Evolutionary conservation across 2,329 filamentous ascomycete species (phyloP).

Genomic region (Lachnellula suecica): DNA sequence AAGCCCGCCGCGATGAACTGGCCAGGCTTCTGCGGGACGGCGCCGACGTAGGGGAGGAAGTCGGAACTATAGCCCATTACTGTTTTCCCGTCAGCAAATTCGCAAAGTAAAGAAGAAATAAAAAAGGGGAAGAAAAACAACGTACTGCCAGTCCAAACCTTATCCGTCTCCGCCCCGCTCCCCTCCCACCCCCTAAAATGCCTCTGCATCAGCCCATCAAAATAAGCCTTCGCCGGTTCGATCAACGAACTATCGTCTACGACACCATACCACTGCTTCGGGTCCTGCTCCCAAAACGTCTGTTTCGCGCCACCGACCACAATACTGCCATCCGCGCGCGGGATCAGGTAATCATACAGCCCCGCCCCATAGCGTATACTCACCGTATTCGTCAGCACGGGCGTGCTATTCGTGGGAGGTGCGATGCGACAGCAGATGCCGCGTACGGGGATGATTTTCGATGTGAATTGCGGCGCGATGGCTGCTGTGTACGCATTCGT

Average conservation of each 20-base stretch:
- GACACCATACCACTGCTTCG: conserved; percentile 44
- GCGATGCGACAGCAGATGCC: conserved; percentile 33
- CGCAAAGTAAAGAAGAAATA: not conserved
- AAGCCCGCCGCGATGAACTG: conserved; percentile 49
- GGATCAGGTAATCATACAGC: conserved; percentile 53
- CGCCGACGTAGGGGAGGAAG: conserved; percentile 43
- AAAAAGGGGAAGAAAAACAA: not conserved
- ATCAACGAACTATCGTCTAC: conserved; percentile 46
- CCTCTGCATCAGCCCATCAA: conserved; percentile 47
- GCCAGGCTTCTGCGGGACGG: conserved; percentile 38
- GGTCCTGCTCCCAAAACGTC: conserved; percentile 33
- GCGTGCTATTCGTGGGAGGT: not conserved
- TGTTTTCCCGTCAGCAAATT: conserved; percentile 8
- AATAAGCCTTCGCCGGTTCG: conserved; percentile 42
- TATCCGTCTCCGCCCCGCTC: conserved; percentile 36
- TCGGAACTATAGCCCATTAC: conserved; percentile 45
- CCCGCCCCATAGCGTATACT: conserved; percentile 35
- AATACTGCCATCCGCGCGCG: conserved; percentile 31
- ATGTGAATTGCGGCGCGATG: conserved; percentile 47
- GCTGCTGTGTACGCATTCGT: conserved; percentile 62
- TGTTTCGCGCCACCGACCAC: conserved; percentile 41
- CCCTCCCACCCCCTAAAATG: conserved; percentile 49
- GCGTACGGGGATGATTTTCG: conserved; percentile 57
- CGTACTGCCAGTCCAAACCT: conserved; percentile 23
- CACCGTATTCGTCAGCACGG: conserved; percentile 2